These are phyloP conservation scores for Arachis monticola DNA, from an alignment of 331 rosid genomes.

Conservation along the genomic window DNA sequence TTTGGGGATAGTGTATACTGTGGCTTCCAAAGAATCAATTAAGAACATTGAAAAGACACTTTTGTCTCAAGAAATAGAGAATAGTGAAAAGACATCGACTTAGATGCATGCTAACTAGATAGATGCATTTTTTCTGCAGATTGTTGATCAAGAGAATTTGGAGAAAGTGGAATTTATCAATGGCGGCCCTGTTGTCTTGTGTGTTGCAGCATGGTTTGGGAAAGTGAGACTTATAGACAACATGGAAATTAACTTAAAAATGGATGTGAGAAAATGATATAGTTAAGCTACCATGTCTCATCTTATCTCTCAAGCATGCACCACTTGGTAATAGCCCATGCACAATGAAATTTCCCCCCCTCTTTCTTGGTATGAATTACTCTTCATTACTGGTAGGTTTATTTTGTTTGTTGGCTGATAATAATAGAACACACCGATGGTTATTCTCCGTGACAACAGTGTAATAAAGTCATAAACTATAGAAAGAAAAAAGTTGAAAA, in stretches of 20 bases:
- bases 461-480: too few species aligned
- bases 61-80: conserved; percentile 2
- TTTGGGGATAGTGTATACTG: not conserved
- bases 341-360: not conserved
- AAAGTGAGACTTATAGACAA: conserved; percentile 80
- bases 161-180: conserved; percentile 63
- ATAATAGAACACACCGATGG: too few species aligned
- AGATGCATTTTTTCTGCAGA: conserved; percentile 47
- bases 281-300: conserved; percentile 10
- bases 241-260: conserved; percentile 67
- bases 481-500: too few species aligned
- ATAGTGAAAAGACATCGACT: conserved; percentile 9
- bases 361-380: too few species aligned
- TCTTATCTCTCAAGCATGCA: not conserved
- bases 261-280: not conserved
- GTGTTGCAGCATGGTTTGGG: conserved; percentile 91
- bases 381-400: too few species aligned
- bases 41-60: conserved; percentile 13
- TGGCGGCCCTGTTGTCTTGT: conserved; percentile 66
- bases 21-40: not conserved
- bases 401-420: too few species aligned
- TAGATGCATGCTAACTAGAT: conserved; percentile 19
- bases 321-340: not conserved
- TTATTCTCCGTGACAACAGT: too few species aligned
- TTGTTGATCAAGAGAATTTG: conserved; percentile 77